Conservation (phyloP, 2,329 filamentous ascomycete species). For the Aspergillus fumigatiaffinis region DNA sequence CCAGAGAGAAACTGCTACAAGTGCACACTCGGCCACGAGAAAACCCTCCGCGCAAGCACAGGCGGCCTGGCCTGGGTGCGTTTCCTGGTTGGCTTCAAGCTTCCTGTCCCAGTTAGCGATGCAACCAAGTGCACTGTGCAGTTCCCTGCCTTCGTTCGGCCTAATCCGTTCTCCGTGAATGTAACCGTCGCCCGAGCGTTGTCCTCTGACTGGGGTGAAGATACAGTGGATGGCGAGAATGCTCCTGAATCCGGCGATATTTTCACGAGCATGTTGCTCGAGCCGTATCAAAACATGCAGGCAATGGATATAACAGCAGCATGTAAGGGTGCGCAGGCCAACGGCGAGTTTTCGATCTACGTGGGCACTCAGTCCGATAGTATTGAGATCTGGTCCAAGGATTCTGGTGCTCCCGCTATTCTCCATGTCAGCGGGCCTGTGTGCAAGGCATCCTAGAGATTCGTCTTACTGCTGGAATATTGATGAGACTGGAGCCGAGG, state of each 20-base stretch:
- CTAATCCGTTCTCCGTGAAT: conserved; percentile 1
- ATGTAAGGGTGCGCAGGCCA: conserved; percentile 1
- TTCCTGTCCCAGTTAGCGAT: conserved; percentile 1
- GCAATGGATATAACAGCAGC: conserved; percentile 9
- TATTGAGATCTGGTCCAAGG: conserved; percentile 13
- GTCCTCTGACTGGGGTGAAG: conserved; percentile 10
- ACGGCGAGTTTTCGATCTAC: conserved; percentile 11
- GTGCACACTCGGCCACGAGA: conserved; percentile 6
- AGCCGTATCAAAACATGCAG: conserved; percentile 1
- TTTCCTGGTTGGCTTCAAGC: conserved; percentile 8
- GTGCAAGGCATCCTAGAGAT: no score
- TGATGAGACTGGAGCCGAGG: no score
- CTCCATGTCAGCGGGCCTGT: conserved; percentile 3
- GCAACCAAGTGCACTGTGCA: conserved; percentile 10
- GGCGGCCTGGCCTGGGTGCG: conserved; percentile 6
- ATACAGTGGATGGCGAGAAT: conserved; percentile 8
- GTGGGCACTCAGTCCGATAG: conserved; percentile 5
- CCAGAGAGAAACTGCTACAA: conserved; percentile 11
- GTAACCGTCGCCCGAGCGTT: conserved; percentile 7
- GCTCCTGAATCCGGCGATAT: conserved; percentile 3
- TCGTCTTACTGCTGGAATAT: no score
- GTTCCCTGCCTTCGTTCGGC: conserved; percentile 11
- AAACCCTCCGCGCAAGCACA: conserved; percentile 7
- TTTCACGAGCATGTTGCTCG: neutral
- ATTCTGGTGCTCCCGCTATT: conserved; percentile 9